A percentile compares a stretch with the other conserved stretches of the same genome.
phyloP scores from a whole-genome alignment of 2,329 filamentous ascomycete species.

The Fusarium poae region DNA sequence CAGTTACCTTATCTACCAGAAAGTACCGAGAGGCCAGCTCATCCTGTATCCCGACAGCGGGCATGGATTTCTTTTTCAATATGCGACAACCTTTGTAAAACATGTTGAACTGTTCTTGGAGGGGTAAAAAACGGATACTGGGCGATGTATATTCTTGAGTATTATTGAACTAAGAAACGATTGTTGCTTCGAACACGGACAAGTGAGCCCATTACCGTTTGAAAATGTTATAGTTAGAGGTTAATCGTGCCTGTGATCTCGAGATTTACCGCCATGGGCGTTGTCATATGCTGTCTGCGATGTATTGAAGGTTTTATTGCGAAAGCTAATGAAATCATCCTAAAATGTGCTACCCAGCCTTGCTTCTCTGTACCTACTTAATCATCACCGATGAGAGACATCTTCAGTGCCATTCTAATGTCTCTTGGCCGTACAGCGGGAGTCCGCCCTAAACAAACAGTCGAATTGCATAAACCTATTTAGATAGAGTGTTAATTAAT shows the following conservation, averaged over 20 bases:
- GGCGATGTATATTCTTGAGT: accelerated
- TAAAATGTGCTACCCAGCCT: neutral
- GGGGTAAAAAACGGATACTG: accelerated
- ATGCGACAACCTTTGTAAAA: neutral
- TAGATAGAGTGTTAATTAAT: neutral
- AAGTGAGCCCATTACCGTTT: accelerated
- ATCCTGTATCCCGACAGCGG: conserved; percentile 23
- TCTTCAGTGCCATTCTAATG: conserved; percentile 10
- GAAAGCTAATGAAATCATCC: accelerated
- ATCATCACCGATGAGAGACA: neutral
- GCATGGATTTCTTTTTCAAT: conserved; percentile 22
- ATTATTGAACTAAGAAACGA: neutral
- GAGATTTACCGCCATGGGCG: accelerated
- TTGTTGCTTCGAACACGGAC: accelerated
- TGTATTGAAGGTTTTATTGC: neutral
- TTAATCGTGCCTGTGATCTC: neutral
- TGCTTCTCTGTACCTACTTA: neutral
- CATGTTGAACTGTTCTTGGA: conserved; percentile 11
- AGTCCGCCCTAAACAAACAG: conserved; percentile 15
- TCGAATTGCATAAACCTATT: conserved; percentile 4
- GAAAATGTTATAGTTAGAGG: accelerated
- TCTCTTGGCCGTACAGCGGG: conserved; percentile 7
- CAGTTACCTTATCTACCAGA: conserved; percentile 14
- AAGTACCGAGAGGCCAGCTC: neutral
- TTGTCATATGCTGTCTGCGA: accelerated